Percentiles rank a stretch among this genome's conserved stretches.
Conservation (phyloP, 1,284 basidiomycete genomes). For the Entoloma clypeatum region DNA sequence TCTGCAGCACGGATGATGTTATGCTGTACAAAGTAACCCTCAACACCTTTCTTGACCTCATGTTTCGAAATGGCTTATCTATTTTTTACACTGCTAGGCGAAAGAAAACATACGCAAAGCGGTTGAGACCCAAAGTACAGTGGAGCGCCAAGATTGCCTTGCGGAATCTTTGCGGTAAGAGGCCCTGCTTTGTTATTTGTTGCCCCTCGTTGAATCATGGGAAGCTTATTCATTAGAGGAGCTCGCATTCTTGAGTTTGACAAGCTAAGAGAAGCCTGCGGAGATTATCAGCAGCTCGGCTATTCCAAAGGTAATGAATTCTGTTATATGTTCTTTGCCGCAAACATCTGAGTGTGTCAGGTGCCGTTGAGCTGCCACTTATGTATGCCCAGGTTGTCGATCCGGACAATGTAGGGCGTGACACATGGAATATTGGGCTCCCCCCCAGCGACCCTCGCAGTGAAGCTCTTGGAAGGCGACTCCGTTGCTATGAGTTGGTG, state of each 20-base stretch:
- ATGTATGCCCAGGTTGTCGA: conserved; percentile 83
- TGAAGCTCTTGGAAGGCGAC: conserved; percentile 57
- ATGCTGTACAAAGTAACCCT: conserved; percentile 88
- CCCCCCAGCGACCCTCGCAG: conserved; percentile 60
- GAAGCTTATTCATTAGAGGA: conserved; percentile 83
- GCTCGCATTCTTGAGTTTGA: conserved; percentile 82
- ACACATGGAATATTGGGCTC: conserved; percentile 71
- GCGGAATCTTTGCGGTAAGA: conserved; percentile 77
- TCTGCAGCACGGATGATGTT: conserved; percentile 98
- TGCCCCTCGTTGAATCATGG: conserved; percentile 5
- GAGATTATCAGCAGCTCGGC: conserved; percentile 81
- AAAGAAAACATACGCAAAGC: conserved; percentile 92
- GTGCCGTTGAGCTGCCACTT: conserved; percentile 85
- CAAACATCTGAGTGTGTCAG: conserved; percentile 32
- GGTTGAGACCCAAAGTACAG: conserved; percentile 70
- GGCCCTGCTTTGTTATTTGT: conserved; percentile 6
- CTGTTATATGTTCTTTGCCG: conserved; percentile 3
- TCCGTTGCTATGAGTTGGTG: conserved; percentile 79
- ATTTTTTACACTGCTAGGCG: conserved; percentile 72
- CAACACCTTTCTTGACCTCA: conserved; percentile 5
- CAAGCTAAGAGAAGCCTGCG: conserved; percentile 80
- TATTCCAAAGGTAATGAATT: conserved; percentile 67
- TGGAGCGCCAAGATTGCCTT: conserved; percentile 73
- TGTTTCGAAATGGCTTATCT: conserved; percentile 10
- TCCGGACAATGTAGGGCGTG: conserved; percentile 70